Base-by-base conservation (phyloP, 2,329 filamentous ascomycete species). In the Dactylellina drechsleri region DNA sequence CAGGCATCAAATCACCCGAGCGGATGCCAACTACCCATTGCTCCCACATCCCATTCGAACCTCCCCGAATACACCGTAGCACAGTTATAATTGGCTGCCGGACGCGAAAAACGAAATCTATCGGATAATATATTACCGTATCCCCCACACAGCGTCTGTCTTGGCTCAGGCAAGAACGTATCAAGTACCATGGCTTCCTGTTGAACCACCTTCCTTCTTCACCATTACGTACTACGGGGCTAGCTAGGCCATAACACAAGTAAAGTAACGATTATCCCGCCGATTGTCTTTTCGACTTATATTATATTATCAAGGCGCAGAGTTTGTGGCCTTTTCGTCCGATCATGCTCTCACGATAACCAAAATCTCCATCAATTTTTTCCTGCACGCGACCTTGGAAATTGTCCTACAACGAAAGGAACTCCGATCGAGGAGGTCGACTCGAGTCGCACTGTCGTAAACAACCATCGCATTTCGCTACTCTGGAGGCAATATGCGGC, bases 221-320 rank as follows among this genome's bases (percentile, higher is more conserved):
- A 13, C 23, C 26, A 41, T 70, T 70, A 68, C 66, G 66, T 68
- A 68, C 66, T 40, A 70, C 66, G 57, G 57, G 50, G 57, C 66
- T 50, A 41, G 16, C 13, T 52, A 36, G 43, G 53, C 62, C 16
- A 31, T 20, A 47, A 45, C 56, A n/a, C 20, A 49, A 49, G 41
- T 41, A 52, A 57, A 60, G 57, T 16, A 60, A 57, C 66, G 45
- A 56, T 60, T 26, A 28, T 18, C n/a, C 40, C 47, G 13, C 28
- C 20, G 23, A 7, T n/a, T 18, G 43, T 13, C 13, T 18, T n/a
- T 12, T 15, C 26, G 31, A 31, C 31, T 36, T 66, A 56, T 60
- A 53, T 47, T 20, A 36, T 47, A 20, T 23, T 10, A 20, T 18
- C 36, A n/a, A 7, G 13, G 43, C 43, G 53, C 56, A 5, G 36